Evolutionary conservation across 1,139 yeast genomes (phyloP), one percentile per base, ranked within the genome.

Genomic region (Pichia sp.): DNA sequence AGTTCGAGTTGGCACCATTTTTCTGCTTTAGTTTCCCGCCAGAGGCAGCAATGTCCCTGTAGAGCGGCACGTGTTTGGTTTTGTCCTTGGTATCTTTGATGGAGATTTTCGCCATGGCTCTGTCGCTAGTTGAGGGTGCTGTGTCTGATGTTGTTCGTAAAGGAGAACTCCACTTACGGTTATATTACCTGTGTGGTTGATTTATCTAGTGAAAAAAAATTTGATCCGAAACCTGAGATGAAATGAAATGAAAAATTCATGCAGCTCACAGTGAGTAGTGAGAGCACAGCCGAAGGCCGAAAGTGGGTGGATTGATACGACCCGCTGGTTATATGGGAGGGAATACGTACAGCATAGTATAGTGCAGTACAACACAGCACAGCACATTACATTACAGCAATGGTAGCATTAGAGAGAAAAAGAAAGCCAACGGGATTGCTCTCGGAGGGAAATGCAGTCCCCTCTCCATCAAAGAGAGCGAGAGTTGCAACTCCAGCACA

Each of bases 41-140:
- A 30, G 74, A 77, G 20, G 84, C 70, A 11, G 85, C 72, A 33
- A 85, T 69, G 52, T 86, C 95, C 50, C 74, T 78, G 51, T 75
- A 74, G 40, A 88, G 67, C 9, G 97, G 96, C 50, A 77, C 84
- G 57, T 85, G 95, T 47, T 77, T 72, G 38, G 59, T 72, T 49
- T 67, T 74, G 8, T 64, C 69, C 49, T 67, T 76, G 24, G 61
- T 51, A 13, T 67, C 75, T 34, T 64, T 60, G 5, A 71, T 77
- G 12, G 72, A 52, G 20, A 73, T 63, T 59, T 79, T 82, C 38
- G 84, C 91, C 93, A 82, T 82, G 12, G 7, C 29, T 17, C 8
- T n/a, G 8, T 25, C 6, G 7, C 18, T 5, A 18, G 13, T n/a
- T n/a, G n/a, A n/a, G n/a, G n/a, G n/a, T n/a, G n/a, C n/a, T n/a